A percentile compares a stretch with the other conserved stretches of the same genome.
phyloP scores from a whole-genome alignment of 352 stramenopile species.

The Phytophthora pinifolia region DNA sequence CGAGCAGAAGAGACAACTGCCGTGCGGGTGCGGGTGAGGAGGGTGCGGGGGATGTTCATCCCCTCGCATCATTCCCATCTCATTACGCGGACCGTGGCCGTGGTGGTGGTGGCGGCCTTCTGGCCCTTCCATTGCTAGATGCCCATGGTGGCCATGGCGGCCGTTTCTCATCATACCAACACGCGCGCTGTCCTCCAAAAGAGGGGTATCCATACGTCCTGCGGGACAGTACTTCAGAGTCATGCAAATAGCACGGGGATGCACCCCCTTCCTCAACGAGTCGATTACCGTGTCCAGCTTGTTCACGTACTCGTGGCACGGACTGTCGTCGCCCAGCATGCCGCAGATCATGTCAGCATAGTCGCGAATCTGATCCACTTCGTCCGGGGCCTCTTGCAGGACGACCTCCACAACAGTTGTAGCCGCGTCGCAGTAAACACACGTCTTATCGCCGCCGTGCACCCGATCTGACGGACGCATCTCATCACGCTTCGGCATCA shows the following conservation, averaged over 20 bases:
- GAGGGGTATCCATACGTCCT: constrained; percentile 2
- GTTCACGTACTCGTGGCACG: constrained; percentile 46
- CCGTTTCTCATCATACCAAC: constrained; percentile 33
- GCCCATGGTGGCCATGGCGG: constrained; percentile 20
- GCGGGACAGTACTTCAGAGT: constrained; percentile 42
- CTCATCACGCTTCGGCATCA: constrained; percentile 3
- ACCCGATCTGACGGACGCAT: constrained; percentile 6
- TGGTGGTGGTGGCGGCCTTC: constrained; percentile 7
- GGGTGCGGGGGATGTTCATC: constrained; percentile 9
- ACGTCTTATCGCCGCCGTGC: constrained; percentile 35
- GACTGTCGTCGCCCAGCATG: constrained; percentile 50
- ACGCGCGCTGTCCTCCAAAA: constrained; percentile 15
- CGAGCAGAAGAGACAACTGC: constrained; percentile 58
- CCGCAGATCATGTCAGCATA: constrained; percentile 59
- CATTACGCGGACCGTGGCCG: not conserved
- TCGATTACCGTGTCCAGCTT: constrained; percentile 52
- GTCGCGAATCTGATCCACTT: constrained; percentile 47
- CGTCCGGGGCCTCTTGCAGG: constrained; percentile 40
- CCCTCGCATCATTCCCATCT: constrained; percentile 9
- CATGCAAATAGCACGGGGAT: constrained; percentile 50
- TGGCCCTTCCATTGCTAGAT: constrained; percentile 19
- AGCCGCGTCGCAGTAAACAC: constrained; percentile 60
- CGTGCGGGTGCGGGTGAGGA: constrained; percentile 14
- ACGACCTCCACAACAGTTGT: constrained; percentile 53
- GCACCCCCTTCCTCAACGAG: constrained; percentile 40